These are phyloP conservation scores for Talaromyces funiculosus DNA, from an alignment of 2,329 filamentous ascomycete genomes.

Conservation along the genomic window DNA sequence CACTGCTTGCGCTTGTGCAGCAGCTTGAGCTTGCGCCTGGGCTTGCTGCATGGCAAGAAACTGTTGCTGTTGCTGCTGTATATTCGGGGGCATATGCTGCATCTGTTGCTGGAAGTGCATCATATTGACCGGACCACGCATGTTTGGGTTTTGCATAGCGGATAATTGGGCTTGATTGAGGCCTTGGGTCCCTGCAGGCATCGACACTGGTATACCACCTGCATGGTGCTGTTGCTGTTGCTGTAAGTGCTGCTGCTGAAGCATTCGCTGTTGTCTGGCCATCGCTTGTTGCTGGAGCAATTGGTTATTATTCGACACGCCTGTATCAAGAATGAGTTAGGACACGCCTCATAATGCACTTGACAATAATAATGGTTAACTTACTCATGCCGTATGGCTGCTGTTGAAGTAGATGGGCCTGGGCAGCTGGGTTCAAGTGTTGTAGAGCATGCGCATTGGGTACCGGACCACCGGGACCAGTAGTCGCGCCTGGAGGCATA, in stretches of 20 bases:
- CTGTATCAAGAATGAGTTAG: not conserved
- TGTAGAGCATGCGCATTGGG: slow-evolving; percentile 57
- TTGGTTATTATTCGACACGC: slow-evolving; percentile 41
- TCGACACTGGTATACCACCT: slow-evolving; percentile 33
- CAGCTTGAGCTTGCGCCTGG: slow-evolving; percentile 18
- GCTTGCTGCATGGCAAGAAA: slow-evolving; percentile 31
- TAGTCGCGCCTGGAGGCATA: slow-evolving; percentile 55
- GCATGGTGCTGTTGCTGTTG: slow-evolving; percentile 16
- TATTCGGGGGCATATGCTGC: slow-evolving; percentile 35
- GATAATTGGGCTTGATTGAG: slow-evolving; percentile 39
- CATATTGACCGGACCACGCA: slow-evolving; percentile 33
- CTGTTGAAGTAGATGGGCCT: slow-evolving; percentile 46
- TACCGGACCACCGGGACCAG: slow-evolving; percentile 44
- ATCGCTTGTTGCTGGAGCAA: slow-evolving; percentile 40
- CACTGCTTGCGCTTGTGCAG: slow-evolving; percentile 7
- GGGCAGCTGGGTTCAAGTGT: slow-evolving; percentile 50
- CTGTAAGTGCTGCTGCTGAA: slow-evolving; percentile 27
- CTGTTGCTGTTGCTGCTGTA: slow-evolving; percentile 40
- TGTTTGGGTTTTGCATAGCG: slow-evolving; percentile 39
- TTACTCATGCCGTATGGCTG: slow-evolving; percentile 40
- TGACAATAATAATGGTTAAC: slow-evolving; percentile 17
- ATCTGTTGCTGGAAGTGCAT: slow-evolving; percentile 40
- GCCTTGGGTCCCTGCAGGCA: slow-evolving; percentile 38
- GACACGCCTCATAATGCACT: not conserved
- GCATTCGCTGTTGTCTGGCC: slow-evolving; percentile 23